phyloP scores from a whole-genome alignment of 441 rosid genomes.

The Gossypium davidsonii region DNA sequence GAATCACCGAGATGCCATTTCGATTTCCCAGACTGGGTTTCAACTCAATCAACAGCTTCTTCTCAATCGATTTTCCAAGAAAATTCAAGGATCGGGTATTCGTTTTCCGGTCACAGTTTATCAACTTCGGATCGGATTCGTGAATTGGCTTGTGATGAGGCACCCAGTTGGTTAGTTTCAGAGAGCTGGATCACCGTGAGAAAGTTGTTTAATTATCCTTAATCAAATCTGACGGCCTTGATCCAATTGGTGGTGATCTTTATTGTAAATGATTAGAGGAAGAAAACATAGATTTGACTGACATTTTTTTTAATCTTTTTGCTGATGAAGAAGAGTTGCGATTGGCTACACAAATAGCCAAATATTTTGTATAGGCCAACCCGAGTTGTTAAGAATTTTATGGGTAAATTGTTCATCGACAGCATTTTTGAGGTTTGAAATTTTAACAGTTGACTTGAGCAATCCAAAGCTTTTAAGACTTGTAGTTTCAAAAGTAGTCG shows the following conservation, averaged over 20 bases:
- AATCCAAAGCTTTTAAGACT: background rate
- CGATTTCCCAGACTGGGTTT: conserved; percentile 49
- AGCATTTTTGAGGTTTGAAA: background rate
- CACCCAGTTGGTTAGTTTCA: conserved; percentile 46
- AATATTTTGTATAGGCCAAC: conserved; percentile 19
- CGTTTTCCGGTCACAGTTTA: conserved; percentile 2
- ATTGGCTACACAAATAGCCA: conserved; percentile 19
- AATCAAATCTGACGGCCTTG: conserved; percentile 20
- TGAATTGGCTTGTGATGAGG: conserved; percentile 21
- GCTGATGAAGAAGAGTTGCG: background rate
- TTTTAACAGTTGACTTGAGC: background rate
- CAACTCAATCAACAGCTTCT: conserved; percentile 33
- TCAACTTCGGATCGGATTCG: conserved; percentile 35
- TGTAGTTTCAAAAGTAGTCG: background rate
- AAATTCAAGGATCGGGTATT: conserved; percentile 19
- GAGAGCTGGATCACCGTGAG: conserved; percentile 47
- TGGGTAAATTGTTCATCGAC: background rate
- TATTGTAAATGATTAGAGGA: conserved; percentile 15
- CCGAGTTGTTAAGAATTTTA: background rate
- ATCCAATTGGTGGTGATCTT: conserved; percentile 16
- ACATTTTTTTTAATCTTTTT: background rate
- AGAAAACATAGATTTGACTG: background rate
- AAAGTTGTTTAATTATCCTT: conserved; percentile 7
- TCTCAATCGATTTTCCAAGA: conserved; percentile 17
- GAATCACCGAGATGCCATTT: conserved; percentile 55